A percentile compares a stretch with the other conserved stretches of the same genome.
These are phyloP conservation scores for Dichomitus squalens DNA, from an alignment of 1,284 basidiomycete genomes.

Conservation along the genomic window DNA sequence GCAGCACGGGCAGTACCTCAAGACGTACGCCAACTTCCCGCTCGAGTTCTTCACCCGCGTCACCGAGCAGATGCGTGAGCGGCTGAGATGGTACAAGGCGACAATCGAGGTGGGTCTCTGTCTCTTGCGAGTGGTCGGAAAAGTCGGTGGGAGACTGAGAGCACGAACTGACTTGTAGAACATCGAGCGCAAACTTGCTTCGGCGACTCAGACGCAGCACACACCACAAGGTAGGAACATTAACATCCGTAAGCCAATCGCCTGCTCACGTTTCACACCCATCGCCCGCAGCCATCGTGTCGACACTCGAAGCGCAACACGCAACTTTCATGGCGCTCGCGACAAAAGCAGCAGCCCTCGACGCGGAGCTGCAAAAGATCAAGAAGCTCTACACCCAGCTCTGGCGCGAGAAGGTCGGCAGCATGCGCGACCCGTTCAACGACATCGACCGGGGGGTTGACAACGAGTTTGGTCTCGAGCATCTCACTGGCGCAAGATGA, in stretches of 20 bases:
- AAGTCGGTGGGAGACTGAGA: not conserved
- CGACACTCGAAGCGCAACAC: slow-evolving; percentile 76
- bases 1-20: slow-evolving; percentile 65
- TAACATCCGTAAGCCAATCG: not conserved
- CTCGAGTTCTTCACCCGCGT: slow-evolving; percentile 80
- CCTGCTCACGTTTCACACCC: not conserved
- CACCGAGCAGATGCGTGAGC: slow-evolving; percentile 69
- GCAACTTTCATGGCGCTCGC: slow-evolving; percentile 73
- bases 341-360: slow-evolving; percentile 67
- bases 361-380: slow-evolving; percentile 72
- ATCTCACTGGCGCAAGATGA: slow-evolving; percentile 25
- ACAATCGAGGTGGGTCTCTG: slow-evolving; percentile 66
- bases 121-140: not conserved
- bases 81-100: slow-evolving; percentile 74
- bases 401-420: slow-evolving; percentile 71
- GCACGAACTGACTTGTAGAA: slow-evolving; percentile 49
- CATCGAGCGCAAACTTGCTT: slow-evolving; percentile 79
- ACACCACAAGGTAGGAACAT: slow-evolving; percentile 69
- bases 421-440: slow-evolving; percentile 74
- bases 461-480: slow-evolving; percentile 43
- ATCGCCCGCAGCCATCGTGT: slow-evolving; percentile 56
- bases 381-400: slow-evolving; percentile 66
- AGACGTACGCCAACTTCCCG: slow-evolving; percentile 80
- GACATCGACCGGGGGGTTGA: slow-evolving; percentile 56
- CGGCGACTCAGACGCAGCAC: slow-evolving; percentile 60